Evolutionary conservation across 352 stramenopile genomes (phyloP).

Genomic region (Globisporangium perplexum): DNA sequence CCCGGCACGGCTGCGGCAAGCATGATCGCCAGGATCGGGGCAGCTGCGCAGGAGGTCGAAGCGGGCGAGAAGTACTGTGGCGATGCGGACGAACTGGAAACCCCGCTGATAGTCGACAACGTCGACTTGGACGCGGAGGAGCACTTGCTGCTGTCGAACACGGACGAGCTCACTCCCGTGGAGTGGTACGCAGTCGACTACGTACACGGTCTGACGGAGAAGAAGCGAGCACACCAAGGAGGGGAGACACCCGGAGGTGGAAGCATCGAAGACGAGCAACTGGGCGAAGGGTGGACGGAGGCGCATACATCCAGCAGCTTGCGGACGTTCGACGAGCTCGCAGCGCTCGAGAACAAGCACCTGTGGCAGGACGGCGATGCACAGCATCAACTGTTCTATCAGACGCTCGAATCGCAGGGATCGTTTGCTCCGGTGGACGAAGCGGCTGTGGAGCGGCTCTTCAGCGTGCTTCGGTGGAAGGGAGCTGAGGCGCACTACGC

Average conservation of each 20-base stretch:
- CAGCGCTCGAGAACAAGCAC: constrained; percentile 22
- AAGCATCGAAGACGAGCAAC: constrained; percentile 17
- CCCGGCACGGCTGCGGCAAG: constrained; percentile 19
- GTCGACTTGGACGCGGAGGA: constrained; percentile 75
- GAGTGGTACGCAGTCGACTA: constrained; percentile 86
- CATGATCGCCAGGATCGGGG: constrained; percentile 24
- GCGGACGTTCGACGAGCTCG: constrained; percentile 43
- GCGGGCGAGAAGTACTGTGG: constrained; percentile 40
- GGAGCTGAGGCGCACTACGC: constrained; percentile 54
- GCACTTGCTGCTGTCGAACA: constrained; percentile 76
- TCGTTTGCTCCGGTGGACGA: constrained; percentile 16
- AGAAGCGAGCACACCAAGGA: constrained; percentile 28
- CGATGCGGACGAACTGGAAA: constrained; percentile 30
- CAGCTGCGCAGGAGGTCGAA: constrained; percentile 33
- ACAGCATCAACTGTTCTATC: constrained; percentile 35
- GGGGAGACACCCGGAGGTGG: constrained; percentile 2
- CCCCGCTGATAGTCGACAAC: constrained; percentile 46
- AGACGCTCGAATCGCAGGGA: constrained; percentile 8
- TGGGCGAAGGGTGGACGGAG: constrained; percentile 11
- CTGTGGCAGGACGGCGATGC: constrained; percentile 41
- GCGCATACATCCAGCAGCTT: constrained; percentile 18
- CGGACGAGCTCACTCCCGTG: constrained; percentile 75
- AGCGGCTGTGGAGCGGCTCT: constrained; percentile 31
- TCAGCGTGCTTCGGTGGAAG: constrained; percentile 42
- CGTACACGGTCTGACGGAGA: constrained; percentile 55